These are phyloP conservation scores for Thraustotheca clavata DNA, from an alignment of 352 stramenopile species.

Conservation along the genomic window DNA sequence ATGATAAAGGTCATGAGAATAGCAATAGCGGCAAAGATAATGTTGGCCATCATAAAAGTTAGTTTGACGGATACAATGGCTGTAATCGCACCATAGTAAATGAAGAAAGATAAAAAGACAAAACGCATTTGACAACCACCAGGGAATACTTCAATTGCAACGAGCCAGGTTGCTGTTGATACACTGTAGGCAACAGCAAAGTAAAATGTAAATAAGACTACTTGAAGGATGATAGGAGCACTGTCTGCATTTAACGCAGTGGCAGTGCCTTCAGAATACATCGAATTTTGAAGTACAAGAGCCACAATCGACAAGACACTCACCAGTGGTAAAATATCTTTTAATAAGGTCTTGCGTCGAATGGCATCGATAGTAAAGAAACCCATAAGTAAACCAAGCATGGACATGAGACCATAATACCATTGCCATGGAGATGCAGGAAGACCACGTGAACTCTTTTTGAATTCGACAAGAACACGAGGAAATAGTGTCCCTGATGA, in stretches of 20 bases:
- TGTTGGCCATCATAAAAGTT: constrained; percentile 70
- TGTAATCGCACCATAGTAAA: constrained; percentile 68
- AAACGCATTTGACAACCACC: constrained; percentile 63
- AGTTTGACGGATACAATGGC: constrained; percentile 48
- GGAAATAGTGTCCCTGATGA: constrained; percentile 59
- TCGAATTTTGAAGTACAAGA: constrained; percentile 43
- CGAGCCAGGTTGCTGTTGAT: constrained; percentile 76
- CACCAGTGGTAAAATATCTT: constrained; percentile 72
- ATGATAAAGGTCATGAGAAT: constrained; percentile 60
- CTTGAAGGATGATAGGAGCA: constrained; percentile 30
- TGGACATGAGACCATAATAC: constrained; percentile 69
- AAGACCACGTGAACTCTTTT: constrained; percentile 29
- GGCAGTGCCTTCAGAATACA: constrained; percentile 23
- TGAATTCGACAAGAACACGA: constrained; percentile 50
- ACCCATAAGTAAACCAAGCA: constrained; percentile 55
- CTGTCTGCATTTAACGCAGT: background rate
- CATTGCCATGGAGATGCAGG: constrained; percentile 72
- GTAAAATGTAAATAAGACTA: constrained; percentile 62
- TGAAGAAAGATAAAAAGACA: constrained; percentile 57
- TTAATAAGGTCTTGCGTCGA: constrained; percentile 84
- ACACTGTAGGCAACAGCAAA: constrained; percentile 52
- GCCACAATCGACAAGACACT: constrained; percentile 47
- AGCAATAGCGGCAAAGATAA: constrained; percentile 62
- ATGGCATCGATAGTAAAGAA: constrained; percentile 75
- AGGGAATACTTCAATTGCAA: constrained; percentile 76